These are phyloP conservation scores for Erysimum cheiri DNA, from an alignment of 441 rosid genomes.

Conservation along the genomic window DNA sequence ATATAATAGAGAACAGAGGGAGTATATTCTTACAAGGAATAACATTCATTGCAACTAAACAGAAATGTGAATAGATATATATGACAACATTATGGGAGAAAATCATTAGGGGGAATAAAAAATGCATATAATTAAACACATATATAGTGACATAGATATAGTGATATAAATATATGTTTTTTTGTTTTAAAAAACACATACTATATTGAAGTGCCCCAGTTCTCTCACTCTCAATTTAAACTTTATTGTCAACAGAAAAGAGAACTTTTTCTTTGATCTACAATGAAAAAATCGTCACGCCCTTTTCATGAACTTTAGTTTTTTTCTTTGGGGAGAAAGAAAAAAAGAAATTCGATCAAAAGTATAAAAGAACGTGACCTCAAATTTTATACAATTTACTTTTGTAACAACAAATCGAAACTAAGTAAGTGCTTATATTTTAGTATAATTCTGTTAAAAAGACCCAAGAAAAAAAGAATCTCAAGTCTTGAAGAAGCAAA, in stretches of 20 bases:
- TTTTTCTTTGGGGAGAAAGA: neutral
- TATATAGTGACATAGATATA: no score
- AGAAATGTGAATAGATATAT: slow-evolving; percentile 33
- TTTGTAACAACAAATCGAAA: slow-evolving; percentile 27
- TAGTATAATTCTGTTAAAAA: slow-evolving; percentile 1
- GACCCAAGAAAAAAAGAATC: slow-evolving; percentile 1
- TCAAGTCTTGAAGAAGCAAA: slow-evolving; percentile 39
- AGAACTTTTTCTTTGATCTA: slow-evolving; percentile 8
- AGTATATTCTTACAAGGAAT: slow-evolving; percentile 25
- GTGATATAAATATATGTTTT: neutral
- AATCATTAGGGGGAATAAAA: slow-evolving; percentile 12
- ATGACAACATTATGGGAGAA: slow-evolving; percentile 2
- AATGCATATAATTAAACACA: neutral
- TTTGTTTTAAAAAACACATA: neutral
- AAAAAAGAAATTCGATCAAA: neutral
- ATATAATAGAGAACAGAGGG: no score
- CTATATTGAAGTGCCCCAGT: no score
- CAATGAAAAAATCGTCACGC: slow-evolving; percentile 13
- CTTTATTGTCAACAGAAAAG: slow-evolving; percentile 22
- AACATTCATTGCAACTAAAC: slow-evolving; percentile 35
- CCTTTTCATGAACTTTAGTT: slow-evolving; percentile 19
- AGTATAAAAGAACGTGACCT: slow-evolving; percentile 26
- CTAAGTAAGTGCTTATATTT: slow-evolving; percentile 33
- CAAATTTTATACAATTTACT: slow-evolving; percentile 14
- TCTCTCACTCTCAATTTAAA: slow-evolving; percentile 12